Base-by-base conservation (phyloP, 768 basidiomycete genomes). In the Fomitopsis pulvina region DNA sequence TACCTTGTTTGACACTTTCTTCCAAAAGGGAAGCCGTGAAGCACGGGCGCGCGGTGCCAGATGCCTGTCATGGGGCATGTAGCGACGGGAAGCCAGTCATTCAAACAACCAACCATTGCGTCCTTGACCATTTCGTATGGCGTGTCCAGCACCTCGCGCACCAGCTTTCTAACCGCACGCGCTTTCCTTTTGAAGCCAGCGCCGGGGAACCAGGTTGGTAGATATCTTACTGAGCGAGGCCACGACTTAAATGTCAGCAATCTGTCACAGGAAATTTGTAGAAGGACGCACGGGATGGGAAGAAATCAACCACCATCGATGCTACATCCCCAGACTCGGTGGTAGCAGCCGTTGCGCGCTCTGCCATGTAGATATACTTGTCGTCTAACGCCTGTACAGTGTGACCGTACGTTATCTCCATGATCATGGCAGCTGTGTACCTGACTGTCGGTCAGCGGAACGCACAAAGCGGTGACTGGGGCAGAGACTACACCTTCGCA, bases 81-180 rank as follows among this genome's bases (percentile, higher is more conserved):
- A 9, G 5, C 26, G 24, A 41, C 25, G 14, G 24, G 20, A 20
- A 21, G 30, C 12, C n/a, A n/a, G n/a, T n/a, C n/a, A n/a, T n/a
- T n/a, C n/a, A n/a, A n/a, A n/a, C n/a, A n/a, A n/a, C 5, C 24
- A 38, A 59, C 57, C 51, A 59, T 25, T 3, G 50, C 47, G 24
- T 41, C 27, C 29, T 56, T 53, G n/a, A 59, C 57, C 50, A 59
- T 56, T n/a, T 53, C 50, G 48, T 49, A 59, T n/a, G 50, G 48
- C 6, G 39, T 50, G 21, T 43, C 32, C 2, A 50, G 39, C 40
- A 50, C n/a, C 20, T 28, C 20, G 7, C 26, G 39, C 11, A 50
- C 38, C 6, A 21, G 14, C 6, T 50, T 41, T 18, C 41, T 26
- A n/a, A 18, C 32, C 9, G 38, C 18, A 12, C 21, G 20, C 6